phyloP scores from a whole-genome alignment of 805 yeast genomes.

The Maudiozyma barnettii region DNA sequence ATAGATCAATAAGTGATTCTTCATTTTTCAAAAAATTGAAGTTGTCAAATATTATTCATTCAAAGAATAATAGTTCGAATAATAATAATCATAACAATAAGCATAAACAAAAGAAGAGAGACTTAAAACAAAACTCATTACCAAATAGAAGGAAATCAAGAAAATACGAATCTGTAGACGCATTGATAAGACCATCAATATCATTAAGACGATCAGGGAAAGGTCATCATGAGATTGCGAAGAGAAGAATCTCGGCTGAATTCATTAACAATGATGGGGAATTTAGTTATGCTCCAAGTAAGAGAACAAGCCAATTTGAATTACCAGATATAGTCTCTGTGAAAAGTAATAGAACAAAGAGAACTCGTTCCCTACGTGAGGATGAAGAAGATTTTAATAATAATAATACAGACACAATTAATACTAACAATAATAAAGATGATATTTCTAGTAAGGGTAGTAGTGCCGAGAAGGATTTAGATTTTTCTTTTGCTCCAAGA shows the following conservation, averaged over 20 bases:
- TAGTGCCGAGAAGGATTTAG: conserved; percentile 3
- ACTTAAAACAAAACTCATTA: neutral
- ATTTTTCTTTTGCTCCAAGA: conserved; percentile 9
- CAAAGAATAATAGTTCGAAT: neutral
- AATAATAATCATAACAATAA: neutral
- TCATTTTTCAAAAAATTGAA: conserved; percentile 9
- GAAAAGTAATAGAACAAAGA: conserved; percentile 11
- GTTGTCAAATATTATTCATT: neutral
- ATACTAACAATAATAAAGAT: neutral
- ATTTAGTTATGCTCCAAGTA: neutral
- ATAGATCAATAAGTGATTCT: conserved; percentile 10
- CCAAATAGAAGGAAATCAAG: neutral
- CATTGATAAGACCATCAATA: conserved; percentile 5
- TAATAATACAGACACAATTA: neutral
- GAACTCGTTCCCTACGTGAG: conserved; percentile 1
- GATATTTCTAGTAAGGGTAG: neutral
- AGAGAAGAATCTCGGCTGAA: conserved; percentile 11
- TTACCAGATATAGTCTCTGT: conserved; percentile 22
- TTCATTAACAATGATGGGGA: neutral
- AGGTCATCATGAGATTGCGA: conserved; percentile 15
- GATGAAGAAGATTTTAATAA: conserved; percentile 1
- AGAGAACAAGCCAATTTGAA: conserved; percentile 8
- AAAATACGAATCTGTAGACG: neutral
- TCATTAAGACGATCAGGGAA: conserved; percentile 9
- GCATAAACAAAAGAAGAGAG: neutral